Base-by-base conservation (phyloP, 108 stramenopile genomes). In the Asterionellopsis glacialis region DNA sequence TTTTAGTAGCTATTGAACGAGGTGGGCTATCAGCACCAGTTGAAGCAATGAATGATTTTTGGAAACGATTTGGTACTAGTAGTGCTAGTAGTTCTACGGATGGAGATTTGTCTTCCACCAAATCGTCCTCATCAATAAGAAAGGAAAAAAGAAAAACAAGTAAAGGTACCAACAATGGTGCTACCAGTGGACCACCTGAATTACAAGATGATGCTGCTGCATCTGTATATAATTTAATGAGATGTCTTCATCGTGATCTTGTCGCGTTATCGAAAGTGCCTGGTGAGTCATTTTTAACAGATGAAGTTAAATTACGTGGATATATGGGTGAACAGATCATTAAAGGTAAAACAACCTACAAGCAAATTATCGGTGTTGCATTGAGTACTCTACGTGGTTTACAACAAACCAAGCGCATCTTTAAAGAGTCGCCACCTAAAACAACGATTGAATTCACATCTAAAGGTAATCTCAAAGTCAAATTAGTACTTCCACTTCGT, bases 291-390 rank as follows among this genome's bases (percentile, higher is more conserved):
- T 82, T 57, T 53, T 39, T 87, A 24, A 47, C 70, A 0, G 74
- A 79, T 5, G 61, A 58, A 9, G 57, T 90, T 24, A 79, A 83
- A 54, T 45, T 90, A 45, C 60, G 64, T 27, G 89, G 89, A n/a
- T 79, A 86, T 39, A 65, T 87, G 27, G 74, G 68, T 41, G 89
- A 90, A 59, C 53, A 76, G 5, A 51, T 90, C 21, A 23, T 81
- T 0, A 57, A 73, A 41, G 89, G 89, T 43, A 47, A 45, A 25
- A 33, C 58, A 21, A 13, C 66, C 4, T 90, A 90, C 60, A 56
- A 53, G 43, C 74, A 76, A 18, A 67, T 71, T 9, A 11, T 84
- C 16, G 70, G 73, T n/a, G 57, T 79, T 25, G 61, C 68, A 12
- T 48, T 75, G 26, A 63, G 62, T n/a, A 84, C 68, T 5, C 59